Base-by-base conservation (phyloP, 2,329 filamentous ascomycete genomes). In the Cladophialophora psammophila region DNA sequence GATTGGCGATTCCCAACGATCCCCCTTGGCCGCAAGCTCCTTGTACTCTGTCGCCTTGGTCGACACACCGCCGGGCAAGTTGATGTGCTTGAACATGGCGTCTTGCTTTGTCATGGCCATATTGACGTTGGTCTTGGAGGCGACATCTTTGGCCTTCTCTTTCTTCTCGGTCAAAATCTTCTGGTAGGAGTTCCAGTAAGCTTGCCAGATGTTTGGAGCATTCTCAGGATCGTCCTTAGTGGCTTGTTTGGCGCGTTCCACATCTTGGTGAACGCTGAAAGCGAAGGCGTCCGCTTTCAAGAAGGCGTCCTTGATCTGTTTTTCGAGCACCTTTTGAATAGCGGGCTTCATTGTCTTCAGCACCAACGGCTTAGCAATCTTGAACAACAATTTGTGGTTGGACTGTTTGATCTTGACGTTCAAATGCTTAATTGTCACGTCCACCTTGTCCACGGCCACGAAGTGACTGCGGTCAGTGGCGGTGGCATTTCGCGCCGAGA, bases 21-120 rank as follows among this genome's bases (percentile, higher is more conserved):
- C 91, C 60, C 95, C 95, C 87, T 95, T 93, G 72, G 84, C 84
- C 8, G 94, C 92, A 65, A 97, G 85, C 26, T 97, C 88, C 82
- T 89, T 92, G 86, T 96, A 98, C 80, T 97, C 93, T 31, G 92
- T 96, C 9, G 94, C 94, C 87, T 97, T 97, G 82, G 88, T 90
- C 73, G 91, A 95, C 78, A 97, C 94, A 63, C 93, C 94, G 36
- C 91, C 91, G 32, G 94, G 93, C 5, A 99, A 85, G 65, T 89
- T 86, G 76, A 99, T 90, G 76, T 94, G 84, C 75, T 92, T 91
- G 89, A 99, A 97, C 71, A 98, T 92, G 71, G 91, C 94, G 76
- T 97, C 92, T 72, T 97, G 87, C 80, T 93, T 88, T 48, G 93
- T 96, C 71, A 94, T 83, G n/a, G 91, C 91, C 53, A 94, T 82